These are phyloP conservation scores for Cryptosporidium tyzzeri DNA, from an alignment of 169 alveolate genomes.

Conservation along the genomic window DNA sequence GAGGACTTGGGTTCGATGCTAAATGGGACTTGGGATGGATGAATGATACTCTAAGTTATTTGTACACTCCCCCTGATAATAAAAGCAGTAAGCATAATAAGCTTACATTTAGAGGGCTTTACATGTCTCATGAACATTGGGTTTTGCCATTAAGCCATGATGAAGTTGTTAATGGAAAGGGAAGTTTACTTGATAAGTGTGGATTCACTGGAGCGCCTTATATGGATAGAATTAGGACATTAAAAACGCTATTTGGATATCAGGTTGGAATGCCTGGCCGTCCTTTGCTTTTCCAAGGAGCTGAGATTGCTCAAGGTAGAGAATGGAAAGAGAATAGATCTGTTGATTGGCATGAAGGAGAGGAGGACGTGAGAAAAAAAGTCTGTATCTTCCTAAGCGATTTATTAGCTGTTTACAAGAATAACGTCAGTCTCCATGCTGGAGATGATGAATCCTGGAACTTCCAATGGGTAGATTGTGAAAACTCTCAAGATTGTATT, in stretches of 20 bases:
- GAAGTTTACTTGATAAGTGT: conserved; percentile 81
- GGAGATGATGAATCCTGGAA: conserved; percentile 83
- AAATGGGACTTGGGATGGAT: conserved; percentile 86
- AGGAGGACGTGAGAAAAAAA: conserved; percentile 80
- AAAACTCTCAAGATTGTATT: conserved; percentile 80
- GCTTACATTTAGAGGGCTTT: conserved; percentile 83
- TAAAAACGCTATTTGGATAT: conserved; percentile 81
- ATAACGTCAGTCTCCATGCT: conserved; percentile 80
- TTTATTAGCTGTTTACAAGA: conserved; percentile 78
- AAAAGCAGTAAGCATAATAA: conserved; percentile 80
- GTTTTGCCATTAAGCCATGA: conserved; percentile 82
- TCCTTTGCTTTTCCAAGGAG: conserved; percentile 83
- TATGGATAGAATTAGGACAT: conserved; percentile 80
- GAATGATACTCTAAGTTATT: conserved; percentile 82
- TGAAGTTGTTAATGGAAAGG: conserved; percentile 84
- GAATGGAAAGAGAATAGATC: conserved; percentile 84
- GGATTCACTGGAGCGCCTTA: conserved; percentile 82
- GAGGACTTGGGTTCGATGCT: conserved; percentile 83
- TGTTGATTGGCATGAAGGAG: conserved; percentile 84
- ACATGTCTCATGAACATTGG: conserved; percentile 83
- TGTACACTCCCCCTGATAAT: conserved; percentile 79
- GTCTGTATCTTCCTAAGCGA: conserved; percentile 80
- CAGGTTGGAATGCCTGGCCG: conserved; percentile 83
- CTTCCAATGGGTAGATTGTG: conserved; percentile 84
- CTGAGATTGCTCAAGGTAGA: conserved; percentile 82